Percentiles rank a stretch among this genome's conserved stretches.
Conservation (phyloP, 345 rosid genomes). For the Syzygium grande region DNA sequence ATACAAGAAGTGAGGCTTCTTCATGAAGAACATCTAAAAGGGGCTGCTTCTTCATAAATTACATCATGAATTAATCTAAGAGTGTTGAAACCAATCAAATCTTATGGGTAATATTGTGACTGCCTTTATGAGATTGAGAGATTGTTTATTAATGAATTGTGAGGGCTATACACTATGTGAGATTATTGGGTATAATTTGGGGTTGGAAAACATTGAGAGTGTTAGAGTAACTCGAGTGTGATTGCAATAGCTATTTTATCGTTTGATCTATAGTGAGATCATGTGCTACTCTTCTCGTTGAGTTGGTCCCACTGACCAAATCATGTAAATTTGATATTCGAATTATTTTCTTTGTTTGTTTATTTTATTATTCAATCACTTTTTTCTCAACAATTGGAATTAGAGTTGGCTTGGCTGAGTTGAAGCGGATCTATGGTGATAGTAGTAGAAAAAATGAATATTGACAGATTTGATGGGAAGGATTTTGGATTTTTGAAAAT, state of each 20-base stretch:
- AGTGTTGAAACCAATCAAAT: neutral
- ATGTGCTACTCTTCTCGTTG: neutral
- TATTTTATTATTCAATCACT: neutral
- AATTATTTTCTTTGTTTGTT: neutral
- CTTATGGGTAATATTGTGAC: neutral
- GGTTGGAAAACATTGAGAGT: neutral
- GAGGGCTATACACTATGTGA: neutral
- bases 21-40: neutral
- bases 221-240: neutral
- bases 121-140: neutral
- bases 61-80: neutral
- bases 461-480: neutral
- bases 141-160: accelerated
- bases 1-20: neutral
- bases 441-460: neutral
- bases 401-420: neutral
- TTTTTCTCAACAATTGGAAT: neutral
- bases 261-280: neutral
- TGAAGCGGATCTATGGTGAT: neutral
- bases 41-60: neutral
- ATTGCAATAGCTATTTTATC: neutral
- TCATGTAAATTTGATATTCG: neutral
- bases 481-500: neutral
- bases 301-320: neutral
- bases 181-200: neutral